Evolutionary conservation across 2,329 filamentous ascomycete species (phyloP).

Genomic region (Emericellopsis cladophorae): DNA sequence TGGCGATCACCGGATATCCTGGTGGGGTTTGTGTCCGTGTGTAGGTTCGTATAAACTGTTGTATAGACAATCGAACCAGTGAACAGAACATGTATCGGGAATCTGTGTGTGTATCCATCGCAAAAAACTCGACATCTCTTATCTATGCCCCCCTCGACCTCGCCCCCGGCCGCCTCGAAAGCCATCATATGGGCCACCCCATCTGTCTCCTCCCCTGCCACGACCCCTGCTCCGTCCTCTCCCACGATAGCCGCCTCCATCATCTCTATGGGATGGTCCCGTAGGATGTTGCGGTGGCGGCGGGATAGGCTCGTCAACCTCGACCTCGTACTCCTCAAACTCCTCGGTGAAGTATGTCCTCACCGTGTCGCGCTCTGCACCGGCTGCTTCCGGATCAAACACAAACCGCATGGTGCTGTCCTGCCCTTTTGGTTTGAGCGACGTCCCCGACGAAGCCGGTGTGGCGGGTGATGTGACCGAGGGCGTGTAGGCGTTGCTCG

Average conservation of each 20-base stretch:
- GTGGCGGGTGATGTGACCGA: slow-evolving; percentile 8
- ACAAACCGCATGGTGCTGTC: slow-evolving; percentile 83
- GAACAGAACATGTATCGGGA: neutral
- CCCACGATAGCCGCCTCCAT: slow-evolving; percentile 4
- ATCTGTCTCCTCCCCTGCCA: slow-evolving; percentile 8
- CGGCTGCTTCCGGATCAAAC: slow-evolving; percentile 66
- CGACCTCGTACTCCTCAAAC: slow-evolving; percentile 65
- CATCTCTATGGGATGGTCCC: neutral
- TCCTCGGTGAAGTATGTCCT: slow-evolving; percentile 58
- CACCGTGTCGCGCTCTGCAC: slow-evolving; percentile 56
- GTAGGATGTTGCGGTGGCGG: slow-evolving; percentile 11
- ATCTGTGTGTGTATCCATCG: neutral
- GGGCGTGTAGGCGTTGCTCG: slow-evolving; percentile 16
- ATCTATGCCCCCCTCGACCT: neutral
- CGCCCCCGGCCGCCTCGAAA: neutral
- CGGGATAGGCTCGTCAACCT: slow-evolving; percentile 54
- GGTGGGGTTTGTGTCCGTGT: no score
- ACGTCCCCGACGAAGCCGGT: slow-evolving; percentile 18
- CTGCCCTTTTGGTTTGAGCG: slow-evolving; percentile 23
- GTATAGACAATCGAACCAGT: neutral
- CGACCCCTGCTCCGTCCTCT: slow-evolving; percentile 6
- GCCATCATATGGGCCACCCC: slow-evolving; percentile 1
- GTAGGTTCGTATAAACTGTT: neutral
- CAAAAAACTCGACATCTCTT: neutral
- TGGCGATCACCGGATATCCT: neutral